These are phyloP conservation scores for Brassica juncea DNA, from an alignment of 345 rosid species.

Conservation along the genomic window DNA sequence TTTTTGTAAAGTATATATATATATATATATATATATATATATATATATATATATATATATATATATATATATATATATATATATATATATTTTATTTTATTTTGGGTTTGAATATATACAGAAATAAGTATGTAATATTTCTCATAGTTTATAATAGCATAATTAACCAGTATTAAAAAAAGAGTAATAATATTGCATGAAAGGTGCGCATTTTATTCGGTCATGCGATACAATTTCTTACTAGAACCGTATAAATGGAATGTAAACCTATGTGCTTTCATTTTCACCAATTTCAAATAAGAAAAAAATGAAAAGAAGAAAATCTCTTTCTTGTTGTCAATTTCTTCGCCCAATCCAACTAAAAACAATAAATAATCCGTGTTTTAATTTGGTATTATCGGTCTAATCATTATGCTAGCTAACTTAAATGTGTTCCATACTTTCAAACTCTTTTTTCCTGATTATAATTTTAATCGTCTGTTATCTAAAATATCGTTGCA, in stretches of 20 bases:
- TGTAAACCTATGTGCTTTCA: constrained; percentile 30
- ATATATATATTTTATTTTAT: too few relatives aligned
- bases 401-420: constrained; percentile 6
- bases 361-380: neutral
- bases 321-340: neutral
- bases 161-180: too few relatives aligned
- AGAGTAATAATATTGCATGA: neutral
- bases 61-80: too few relatives aligned
- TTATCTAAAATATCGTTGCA: neutral
- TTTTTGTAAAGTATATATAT: too few relatives aligned
- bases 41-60: too few relatives aligned
- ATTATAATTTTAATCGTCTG: neutral
- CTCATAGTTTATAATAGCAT: too few relatives aligned
- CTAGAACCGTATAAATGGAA: constrained; percentile 23
- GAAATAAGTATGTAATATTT: too few relatives aligned
- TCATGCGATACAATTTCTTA: neutral
- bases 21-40: too few relatives aligned
- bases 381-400: constrained; percentile 12
- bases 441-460: neutral
- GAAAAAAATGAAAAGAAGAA: neutral
- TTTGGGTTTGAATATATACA: too few relatives aligned
- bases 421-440: constrained; percentile 10
- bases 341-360: neutral
- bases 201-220: constrained; percentile 13
- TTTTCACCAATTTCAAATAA: constrained; percentile 19